These are phyloP conservation scores for Candida manassasensis DNA, from an alignment of 805 yeast genomes.

Conservation along the genomic window DNA sequence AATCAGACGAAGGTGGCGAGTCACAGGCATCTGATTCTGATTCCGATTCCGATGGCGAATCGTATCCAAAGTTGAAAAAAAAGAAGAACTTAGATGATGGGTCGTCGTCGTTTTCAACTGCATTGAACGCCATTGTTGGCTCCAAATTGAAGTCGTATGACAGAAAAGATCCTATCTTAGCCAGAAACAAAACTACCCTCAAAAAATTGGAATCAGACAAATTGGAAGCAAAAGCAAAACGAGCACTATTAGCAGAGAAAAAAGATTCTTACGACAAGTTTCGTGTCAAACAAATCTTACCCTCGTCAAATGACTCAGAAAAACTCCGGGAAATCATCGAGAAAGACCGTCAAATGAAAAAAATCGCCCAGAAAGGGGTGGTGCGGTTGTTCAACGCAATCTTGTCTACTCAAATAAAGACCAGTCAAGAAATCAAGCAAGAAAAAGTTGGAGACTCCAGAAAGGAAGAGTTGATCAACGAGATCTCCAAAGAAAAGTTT, in stretches of 20 bases:
- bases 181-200: constrained; percentile 67
- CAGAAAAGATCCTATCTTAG: constrained; percentile 84
- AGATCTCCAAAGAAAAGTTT: constrained; percentile 83
- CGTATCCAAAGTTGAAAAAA: constrained; percentile 46
- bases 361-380: constrained; percentile 85
- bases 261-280: constrained; percentile 60
- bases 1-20: constrained; percentile 6
- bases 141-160: constrained; percentile 87
- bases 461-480: constrained; percentile 63
- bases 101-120: constrained; percentile 72
- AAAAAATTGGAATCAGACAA: constrained; percentile 76
- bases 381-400: constrained; percentile 81
- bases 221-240: constrained; percentile 77
- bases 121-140: constrained; percentile 77
- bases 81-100: constrained; percentile 61
- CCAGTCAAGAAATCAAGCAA: constrained; percentile 46
- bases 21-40: constrained; percentile 9
- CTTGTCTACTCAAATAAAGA: constrained; percentile 66
- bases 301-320: constrained; percentile 51
- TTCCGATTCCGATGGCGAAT: constrained; percentile 20
- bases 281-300: constrained; percentile 65
- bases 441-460: constrained; percentile 43
- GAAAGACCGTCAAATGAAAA: constrained; percentile 63
- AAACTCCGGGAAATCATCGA: constrained; percentile 58
- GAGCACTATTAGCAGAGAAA: constrained; percentile 66